Conservation (phyloP, 1,139 yeast genomes). For the Petasospora rhodanensis region DNA sequence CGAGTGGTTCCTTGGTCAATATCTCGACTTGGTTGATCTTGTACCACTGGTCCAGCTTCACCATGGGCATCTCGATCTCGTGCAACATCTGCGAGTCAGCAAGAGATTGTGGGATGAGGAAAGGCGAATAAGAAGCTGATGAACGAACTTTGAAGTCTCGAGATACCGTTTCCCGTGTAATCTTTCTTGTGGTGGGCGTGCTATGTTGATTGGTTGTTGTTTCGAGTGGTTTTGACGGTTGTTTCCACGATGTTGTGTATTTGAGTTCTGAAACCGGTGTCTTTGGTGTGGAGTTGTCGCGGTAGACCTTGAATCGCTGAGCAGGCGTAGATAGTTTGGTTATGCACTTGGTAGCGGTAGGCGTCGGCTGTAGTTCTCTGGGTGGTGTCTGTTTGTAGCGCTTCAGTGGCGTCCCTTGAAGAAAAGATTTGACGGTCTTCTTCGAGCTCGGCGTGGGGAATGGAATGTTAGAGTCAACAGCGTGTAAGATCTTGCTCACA, state of each 20-base stretch:
- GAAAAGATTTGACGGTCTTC: too few relatives aligned
- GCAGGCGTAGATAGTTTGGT: too few relatives aligned
- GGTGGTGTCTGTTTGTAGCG: too few relatives aligned
- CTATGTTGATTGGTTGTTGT: constrained; percentile 1
- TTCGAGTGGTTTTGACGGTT: background rate
- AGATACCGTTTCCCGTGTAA: background rate
- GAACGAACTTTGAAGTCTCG: constrained; percentile 5
- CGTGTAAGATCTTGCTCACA: too few relatives aligned
- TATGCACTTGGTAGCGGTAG: too few relatives aligned
- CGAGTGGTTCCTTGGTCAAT: constrained; percentile 1
- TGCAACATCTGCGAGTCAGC: constrained; percentile 5
- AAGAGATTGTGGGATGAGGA: background rate
- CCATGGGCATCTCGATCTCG: constrained; percentile 16
- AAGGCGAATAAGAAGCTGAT: background rate
- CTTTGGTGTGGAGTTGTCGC: constrained; percentile 3
- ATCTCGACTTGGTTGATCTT: constrained; percentile 14
- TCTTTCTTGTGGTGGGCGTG: constrained; percentile 4
- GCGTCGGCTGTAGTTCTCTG: too few relatives aligned
- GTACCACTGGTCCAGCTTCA: constrained; percentile 20
- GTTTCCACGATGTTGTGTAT: constrained; percentile 1
- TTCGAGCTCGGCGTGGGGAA: too few relatives aligned
- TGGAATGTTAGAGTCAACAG: too few relatives aligned
- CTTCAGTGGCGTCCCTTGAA: too few relatives aligned
- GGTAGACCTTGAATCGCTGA: constrained; percentile 4
- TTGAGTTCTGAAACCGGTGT: constrained; percentile 7